Percentiles rank a stretch among this genome's conserved stretches.
Conservation (phyloP, 139 green algal genomes). For the Chlamydomonas eustigma region DNA sequence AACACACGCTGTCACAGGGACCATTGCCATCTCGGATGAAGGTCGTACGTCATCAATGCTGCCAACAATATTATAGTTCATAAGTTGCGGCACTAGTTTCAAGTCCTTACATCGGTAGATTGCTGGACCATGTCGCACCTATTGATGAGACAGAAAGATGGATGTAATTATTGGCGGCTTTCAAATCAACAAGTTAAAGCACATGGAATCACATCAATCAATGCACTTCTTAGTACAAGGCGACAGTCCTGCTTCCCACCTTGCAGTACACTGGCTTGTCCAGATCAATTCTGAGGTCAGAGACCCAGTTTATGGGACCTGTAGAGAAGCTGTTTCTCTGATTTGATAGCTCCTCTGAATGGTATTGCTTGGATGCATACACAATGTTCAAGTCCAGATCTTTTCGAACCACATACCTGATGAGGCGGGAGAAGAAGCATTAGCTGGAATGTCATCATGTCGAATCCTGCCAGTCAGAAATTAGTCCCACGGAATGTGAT, state of each 20-base stretch:
- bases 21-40: too few relatives aligned
- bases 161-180: not conserved
- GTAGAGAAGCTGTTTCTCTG: constrained; percentile 56
- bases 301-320: constrained; percentile 37
- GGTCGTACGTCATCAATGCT: too few relatives aligned
- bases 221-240: too few relatives aligned
- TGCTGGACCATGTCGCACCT: constrained; percentile 6
- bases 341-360: not conserved
- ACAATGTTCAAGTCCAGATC: constrained; percentile 79
- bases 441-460: too few relatives aligned
- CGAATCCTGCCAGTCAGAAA: not conserved
- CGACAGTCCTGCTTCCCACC: too few relatives aligned
- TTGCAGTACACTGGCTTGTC: not conserved
- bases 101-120: constrained; percentile 9
- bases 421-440: not conserved
- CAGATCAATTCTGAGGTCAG: not conserved
- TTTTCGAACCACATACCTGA: constrained; percentile 91
- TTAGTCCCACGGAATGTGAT: not conserved
- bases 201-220: not conserved
- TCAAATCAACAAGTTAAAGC: not conserved
- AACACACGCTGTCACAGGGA: constrained; percentile 20
- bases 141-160: not conserved
- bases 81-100: not conserved
- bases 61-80: too few relatives aligned
- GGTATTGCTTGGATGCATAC: constrained; percentile 74